Conservation (phyloP, 495 filamentous ascomycete genomes). For the Xylaria intraflava region DNA sequence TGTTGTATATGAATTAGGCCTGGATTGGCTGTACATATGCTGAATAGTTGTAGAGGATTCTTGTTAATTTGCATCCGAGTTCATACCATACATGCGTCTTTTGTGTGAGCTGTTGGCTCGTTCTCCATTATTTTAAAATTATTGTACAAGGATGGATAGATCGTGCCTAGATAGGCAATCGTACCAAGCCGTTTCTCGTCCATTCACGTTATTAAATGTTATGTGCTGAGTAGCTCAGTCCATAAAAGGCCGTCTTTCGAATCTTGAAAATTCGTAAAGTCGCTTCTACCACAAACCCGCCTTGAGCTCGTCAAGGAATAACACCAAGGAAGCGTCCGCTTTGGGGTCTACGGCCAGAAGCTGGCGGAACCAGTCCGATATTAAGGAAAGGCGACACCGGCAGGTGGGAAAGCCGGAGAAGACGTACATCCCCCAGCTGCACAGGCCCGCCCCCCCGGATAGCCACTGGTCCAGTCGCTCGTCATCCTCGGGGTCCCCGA, state of each 20-base stretch:
- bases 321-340: slow-evolving; percentile 14
- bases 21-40: slow-evolving; percentile 10
- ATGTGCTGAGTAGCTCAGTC: too few species aligned
- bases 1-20: slow-evolving; percentile 6
- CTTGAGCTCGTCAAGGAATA: slow-evolving; percentile 3
- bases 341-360: slow-evolving; percentile 11
- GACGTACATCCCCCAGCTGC: slow-evolving; percentile 14
- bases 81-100: neutral
- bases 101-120: neutral
- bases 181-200: too few species aligned
- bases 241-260: neutral
- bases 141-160: neutral
- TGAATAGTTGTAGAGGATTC: slow-evolving; percentile 1
- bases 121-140: neutral
- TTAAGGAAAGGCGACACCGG: slow-evolving; percentile 8
- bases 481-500: slow-evolving; percentile 6
- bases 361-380: slow-evolving; percentile 20
- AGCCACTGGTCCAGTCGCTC: slow-evolving; percentile 15
- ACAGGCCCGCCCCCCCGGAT: slow-evolving; percentile 14
- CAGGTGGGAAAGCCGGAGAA: slow-evolving; percentile 14
- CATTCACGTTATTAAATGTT: too few species aligned
- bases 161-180: too few species aligned
- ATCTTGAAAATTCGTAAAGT: neutral
- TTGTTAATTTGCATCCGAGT: too few species aligned
- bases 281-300: neutral